Evolutionary conservation across 306 rosid genomes (phyloP).

Genomic region (Trifolium subterraneum): DNA sequence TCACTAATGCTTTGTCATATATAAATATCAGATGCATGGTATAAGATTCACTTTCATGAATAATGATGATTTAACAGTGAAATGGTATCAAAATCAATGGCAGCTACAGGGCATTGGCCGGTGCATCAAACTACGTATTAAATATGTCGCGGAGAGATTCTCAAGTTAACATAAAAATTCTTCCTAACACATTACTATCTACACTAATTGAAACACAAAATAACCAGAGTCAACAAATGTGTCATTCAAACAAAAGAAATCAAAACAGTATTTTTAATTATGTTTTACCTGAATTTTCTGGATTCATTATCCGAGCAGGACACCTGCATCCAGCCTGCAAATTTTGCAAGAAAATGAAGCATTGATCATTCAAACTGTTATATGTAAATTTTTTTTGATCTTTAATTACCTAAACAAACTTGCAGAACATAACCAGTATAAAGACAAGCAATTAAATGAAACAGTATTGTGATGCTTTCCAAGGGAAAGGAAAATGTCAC

Average conservation of each 20-base stretch:
- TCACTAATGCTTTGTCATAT: too few relatives aligned
- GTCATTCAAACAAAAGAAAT: constrained; percentile 18
- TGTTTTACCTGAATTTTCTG: constrained; percentile 54
- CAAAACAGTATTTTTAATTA: neutral
- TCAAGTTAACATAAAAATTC: neutral
- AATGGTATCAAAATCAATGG: too few relatives aligned
- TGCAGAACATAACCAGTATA: neutral
- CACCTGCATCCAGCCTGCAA: constrained; percentile 50
- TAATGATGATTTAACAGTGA: too few relatives aligned
- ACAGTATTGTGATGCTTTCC: neutral
- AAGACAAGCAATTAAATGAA: constrained; percentile 20
- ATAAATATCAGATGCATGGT: too few relatives aligned
- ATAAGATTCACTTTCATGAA: too few relatives aligned
- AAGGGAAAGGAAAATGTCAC: neutral
- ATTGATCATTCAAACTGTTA: constrained; percentile 24
- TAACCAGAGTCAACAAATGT: constrained; percentile 4
- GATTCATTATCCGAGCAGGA: constrained; percentile 60
- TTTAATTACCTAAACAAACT: constrained; percentile 10
- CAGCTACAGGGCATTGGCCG: too few relatives aligned
- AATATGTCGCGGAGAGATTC: too few relatives aligned
- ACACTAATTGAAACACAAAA: neutral
- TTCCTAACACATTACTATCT: neutral
- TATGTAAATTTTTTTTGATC: neutral
- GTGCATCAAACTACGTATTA: too few relatives aligned
- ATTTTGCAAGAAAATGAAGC: constrained; percentile 39